Evolutionary conservation across 129 eudicot genomes (phyloP).

Genomic region (Logfia minima): DNA sequence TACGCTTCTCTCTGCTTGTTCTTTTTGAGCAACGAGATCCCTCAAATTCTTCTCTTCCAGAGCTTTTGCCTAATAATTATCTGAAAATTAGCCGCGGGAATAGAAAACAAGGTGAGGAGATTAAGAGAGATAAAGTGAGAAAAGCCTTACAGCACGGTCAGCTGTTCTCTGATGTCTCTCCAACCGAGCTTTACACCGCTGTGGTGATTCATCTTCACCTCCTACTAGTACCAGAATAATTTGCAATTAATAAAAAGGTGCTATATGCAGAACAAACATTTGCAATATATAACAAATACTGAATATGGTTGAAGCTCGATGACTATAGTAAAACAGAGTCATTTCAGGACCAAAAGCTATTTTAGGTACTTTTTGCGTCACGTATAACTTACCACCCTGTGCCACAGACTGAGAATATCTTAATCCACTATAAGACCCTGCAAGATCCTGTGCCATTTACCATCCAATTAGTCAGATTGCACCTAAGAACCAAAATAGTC

Average conservation of each 20-base stretch:
- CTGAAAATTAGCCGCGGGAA: conserved; percentile 21
- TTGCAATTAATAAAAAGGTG: conserved; percentile 1
- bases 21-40: conserved; percentile 86
- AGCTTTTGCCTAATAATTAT: conserved; percentile 77
- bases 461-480: conserved; percentile 28
- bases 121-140: conserved; percentile 6
- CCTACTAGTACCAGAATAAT: conserved; percentile 36
- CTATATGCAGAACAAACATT: background rate
- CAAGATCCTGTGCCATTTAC: conserved; percentile 36
- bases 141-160: conserved; percentile 83
- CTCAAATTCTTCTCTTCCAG: conserved; percentile 93
- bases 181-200: conserved; percentile 91
- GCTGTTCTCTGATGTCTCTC: conserved; percentile 97
- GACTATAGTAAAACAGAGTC: background rate
- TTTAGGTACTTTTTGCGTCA: conserved; percentile 1
- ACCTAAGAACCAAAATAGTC: conserved; percentile 9
- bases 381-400: conserved; percentile 46
- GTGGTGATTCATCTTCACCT: conserved; percentile 85
- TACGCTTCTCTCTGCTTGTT: conserved; percentile 89
- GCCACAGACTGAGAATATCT: conserved; percentile 50
- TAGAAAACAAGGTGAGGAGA: conserved; percentile 2
- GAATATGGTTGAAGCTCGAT: background rate
- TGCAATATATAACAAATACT: conserved; percentile 4
- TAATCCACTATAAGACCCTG: conserved; percentile 43
- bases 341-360: background rate